Evolutionary conservation across 306 rosid species (phyloP), one percentile per base, ranked within the genome.

Genomic region (Lathyrus sativus): DNA sequence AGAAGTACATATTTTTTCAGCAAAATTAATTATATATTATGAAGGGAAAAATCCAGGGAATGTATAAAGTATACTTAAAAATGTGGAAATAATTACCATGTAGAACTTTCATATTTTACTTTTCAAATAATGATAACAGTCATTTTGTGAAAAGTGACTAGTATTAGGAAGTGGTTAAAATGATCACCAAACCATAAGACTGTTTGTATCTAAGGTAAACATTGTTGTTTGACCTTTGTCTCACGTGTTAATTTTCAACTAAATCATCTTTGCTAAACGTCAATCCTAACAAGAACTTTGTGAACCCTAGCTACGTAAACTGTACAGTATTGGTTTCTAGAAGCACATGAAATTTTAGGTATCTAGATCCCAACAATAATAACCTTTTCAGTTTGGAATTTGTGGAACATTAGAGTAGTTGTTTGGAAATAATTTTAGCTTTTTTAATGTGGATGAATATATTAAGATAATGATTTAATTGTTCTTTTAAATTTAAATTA

Each of bases 211-310:
- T 28, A 65, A 18, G 63, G 37, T 44, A 41, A 63, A 57, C 73
- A 26, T 73, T 67, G 54, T 28, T 28, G 46, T 65, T 77, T 72
- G 73, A 41, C 42, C 51, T 33, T 79, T 39, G 49, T 49, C 38
- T 50, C 51, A 63, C 22, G 74, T 22, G 35, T 44, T 75, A 29
- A 55, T 81, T 71, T 81, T 78, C 76, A 46, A 65, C n/a, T 12
- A 70, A 71, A 68, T 62, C 70, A 11, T 39, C 68, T n/a, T 28
- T 55, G 62, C 62, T 28, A 29, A 80, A 79, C 35, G 81, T 88
- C 91, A 88, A 85, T 82, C 96, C 96, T 91, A 88, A 84, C 93
- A 72, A 65, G 53, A 75, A 82, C 69, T 86, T 77, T 57, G 65
- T 67, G 73, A 54, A 65, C 60, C 33, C 17, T 38, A 19, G 9